Evolutionary conservation across 768 basidiomycete species (phyloP).

Genomic region (Tricholoma matsutake): DNA sequence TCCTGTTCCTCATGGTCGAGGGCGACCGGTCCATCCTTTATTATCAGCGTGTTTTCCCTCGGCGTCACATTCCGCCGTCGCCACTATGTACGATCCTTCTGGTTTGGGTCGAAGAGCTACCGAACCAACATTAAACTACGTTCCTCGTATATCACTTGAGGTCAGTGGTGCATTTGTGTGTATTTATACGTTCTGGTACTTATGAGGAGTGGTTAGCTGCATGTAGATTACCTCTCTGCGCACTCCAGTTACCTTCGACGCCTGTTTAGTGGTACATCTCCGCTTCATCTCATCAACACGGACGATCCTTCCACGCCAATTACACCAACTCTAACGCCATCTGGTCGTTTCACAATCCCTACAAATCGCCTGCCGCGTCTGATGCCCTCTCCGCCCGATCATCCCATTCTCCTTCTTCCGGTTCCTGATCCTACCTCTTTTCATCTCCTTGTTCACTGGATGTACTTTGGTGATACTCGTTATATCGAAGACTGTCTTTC

Average conservation of each 20-base stretch:
- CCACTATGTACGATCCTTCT: slow-evolving; percentile 38
- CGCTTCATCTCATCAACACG: slow-evolving; percentile 50
- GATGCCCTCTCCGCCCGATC: slow-evolving; percentile 61
- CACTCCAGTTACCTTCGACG: slow-evolving; percentile 73
- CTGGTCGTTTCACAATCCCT: slow-evolving; percentile 40
- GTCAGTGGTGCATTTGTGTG: slow-evolving; percentile 37
- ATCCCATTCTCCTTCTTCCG: slow-evolving; percentile 70
- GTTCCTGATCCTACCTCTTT: slow-evolving; percentile 73
- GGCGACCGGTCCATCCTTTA: slow-evolving; percentile 29
- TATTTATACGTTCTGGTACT: background rate
- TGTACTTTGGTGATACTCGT: slow-evolving; percentile 72
- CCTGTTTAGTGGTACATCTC: slow-evolving; percentile 65
- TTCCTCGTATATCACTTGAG: slow-evolving; percentile 58
- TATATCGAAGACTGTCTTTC: slow-evolving; percentile 68
- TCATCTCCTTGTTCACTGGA: slow-evolving; percentile 72
- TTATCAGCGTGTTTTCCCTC: slow-evolving; percentile 26
- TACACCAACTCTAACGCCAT: slow-evolving; percentile 20
- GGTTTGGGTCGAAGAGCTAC: slow-evolving; percentile 47
- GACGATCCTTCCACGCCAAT: slow-evolving; percentile 9
- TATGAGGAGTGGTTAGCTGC: slow-evolving; percentile 47
- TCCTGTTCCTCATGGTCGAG: slow-evolving; percentile 44
- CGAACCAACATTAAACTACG: slow-evolving; percentile 47
- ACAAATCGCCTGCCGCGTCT: slow-evolving; percentile 60
- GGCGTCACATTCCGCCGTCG: slow-evolving; percentile 28
- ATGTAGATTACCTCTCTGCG: slow-evolving; percentile 78